Evolutionary conservation across 345 rosid genomes (phyloP).

Genomic region (Citrus trifoliata): DNA sequence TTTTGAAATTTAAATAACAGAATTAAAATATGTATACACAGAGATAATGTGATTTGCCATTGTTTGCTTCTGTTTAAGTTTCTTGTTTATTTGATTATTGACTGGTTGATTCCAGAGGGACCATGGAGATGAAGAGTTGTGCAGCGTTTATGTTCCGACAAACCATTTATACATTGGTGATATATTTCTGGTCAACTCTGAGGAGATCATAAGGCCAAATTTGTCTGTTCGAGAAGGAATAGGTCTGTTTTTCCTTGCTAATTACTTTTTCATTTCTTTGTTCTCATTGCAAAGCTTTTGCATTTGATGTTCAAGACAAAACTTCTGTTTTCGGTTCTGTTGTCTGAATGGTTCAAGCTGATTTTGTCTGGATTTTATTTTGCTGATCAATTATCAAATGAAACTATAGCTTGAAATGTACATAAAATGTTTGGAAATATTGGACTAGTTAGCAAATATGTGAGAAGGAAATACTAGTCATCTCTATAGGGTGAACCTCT

Average conservation of each 20-base stretch:
- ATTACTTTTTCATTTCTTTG: background rate
- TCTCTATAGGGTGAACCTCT: background rate
- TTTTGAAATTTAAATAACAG: background rate
- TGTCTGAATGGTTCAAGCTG: background rate
- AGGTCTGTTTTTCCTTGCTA: slow-evolving; percentile 42
- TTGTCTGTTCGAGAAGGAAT: slow-evolving; percentile 87
- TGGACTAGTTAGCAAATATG: background rate
- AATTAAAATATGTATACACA: background rate
- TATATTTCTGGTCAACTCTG: slow-evolving; percentile 71
- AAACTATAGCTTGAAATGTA: background rate
- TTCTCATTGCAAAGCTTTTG: background rate
- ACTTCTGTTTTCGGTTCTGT: background rate
- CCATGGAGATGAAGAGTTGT: slow-evolving; percentile 72
- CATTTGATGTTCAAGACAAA: background rate
- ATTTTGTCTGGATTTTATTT: background rate
- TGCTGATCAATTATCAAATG: background rate
- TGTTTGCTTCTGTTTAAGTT: background rate
- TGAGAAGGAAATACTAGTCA: background rate
- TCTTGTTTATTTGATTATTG: slow-evolving; percentile 5
- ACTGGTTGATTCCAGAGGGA: slow-evolving; percentile 48
- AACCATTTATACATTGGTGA: slow-evolving; percentile 86
- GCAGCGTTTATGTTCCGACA: slow-evolving; percentile 86
- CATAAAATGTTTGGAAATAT: background rate
- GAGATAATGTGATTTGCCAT: background rate
- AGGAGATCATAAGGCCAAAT: slow-evolving; percentile 81